Evolutionary conservation across 371 early-diverging fungal species (phyloP).

Genomic region (Actinomucor elegans): DNA sequence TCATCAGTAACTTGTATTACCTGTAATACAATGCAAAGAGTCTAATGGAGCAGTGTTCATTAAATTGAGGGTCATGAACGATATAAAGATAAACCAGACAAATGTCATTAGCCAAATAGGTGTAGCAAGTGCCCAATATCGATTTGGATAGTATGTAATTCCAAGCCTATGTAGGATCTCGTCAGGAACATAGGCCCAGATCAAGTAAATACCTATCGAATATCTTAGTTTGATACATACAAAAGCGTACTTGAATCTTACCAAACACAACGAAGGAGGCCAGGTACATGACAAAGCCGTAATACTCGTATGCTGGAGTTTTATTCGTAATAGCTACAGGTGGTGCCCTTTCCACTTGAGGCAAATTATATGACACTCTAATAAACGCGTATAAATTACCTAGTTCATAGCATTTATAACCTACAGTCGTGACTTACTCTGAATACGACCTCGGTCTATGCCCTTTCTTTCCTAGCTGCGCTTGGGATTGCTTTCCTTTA

Average conservation of each 20-base stretch:
- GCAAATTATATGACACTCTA: constrained; percentile 32
- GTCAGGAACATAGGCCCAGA: constrained; percentile 87
- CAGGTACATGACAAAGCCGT: constrained; percentile 86
- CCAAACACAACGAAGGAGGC: constrained; percentile 74
- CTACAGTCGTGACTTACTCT: constrained; percentile 46
- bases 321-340: constrained; percentile 56
- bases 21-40: constrained; percentile 68
- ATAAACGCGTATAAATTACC: too few relatives aligned
- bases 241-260: too few relatives aligned
- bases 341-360: constrained; percentile 44
- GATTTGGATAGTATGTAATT: constrained; percentile 77
- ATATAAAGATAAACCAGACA: constrained; percentile 69
- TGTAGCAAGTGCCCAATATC: constrained; percentile 78
- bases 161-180: constrained; percentile 67
- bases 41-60: constrained; percentile 69
- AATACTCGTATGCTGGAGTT: constrained; percentile 80
- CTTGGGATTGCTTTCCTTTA: background rate
- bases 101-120: constrained; percentile 74
- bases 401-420: too few relatives aligned
- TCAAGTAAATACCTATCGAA: constrained; percentile 54
- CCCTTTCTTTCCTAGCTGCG: constrained; percentile 16
- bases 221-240: too few relatives aligned
- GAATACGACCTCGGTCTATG: constrained; percentile 51
- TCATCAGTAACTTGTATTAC: too few relatives aligned
- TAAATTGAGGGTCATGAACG: constrained; percentile 67